A percentile compares a stretch with the other conserved stretches of the same genome.
Conservation (phyloP, 768 basidiomycete species). For the Boletus vermiculosoides region DNA sequence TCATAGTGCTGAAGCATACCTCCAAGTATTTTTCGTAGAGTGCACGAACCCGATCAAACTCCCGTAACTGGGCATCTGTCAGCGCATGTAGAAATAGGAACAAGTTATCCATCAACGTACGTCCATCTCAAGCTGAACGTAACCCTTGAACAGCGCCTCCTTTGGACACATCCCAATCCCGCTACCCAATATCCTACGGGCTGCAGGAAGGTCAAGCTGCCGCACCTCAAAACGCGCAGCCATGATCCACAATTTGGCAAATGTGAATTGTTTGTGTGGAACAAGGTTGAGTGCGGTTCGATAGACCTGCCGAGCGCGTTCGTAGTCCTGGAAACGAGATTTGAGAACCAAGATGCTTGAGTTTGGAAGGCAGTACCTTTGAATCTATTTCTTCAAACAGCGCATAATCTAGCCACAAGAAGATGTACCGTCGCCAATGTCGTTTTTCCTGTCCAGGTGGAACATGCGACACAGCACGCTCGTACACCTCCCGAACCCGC, state of each 20-base stretch:
- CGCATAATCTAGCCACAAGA: constrained; percentile 94
- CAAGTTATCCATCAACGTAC: constrained; percentile 39
- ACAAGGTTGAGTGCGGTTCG: constrained; percentile 85
- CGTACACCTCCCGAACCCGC: constrained; percentile 90
- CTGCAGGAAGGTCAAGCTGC: constrained; percentile 74
- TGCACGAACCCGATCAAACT: constrained; percentile 90
- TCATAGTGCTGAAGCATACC: constrained; percentile 39
- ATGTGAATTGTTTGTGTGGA: constrained; percentile 96
- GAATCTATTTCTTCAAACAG: constrained; percentile 96
- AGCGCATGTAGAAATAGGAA: constrained; percentile 4
- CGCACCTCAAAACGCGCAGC: constrained; percentile 93
- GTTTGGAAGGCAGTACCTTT: constrained; percentile 50
- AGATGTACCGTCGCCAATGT: constrained; percentile 87
- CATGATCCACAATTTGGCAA: constrained; percentile 94
- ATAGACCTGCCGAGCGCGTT: constrained; percentile 86
- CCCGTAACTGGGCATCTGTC: constrained; percentile 62
- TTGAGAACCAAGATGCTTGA: constrained; percentile 1
- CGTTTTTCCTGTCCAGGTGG: constrained; percentile 93
- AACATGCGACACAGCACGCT: constrained; percentile 91
- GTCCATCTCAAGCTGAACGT: constrained; percentile 91
- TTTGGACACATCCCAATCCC: constrained; percentile 97
- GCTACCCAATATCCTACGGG: constrained; percentile 85
- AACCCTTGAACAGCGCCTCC: constrained; percentile 92
- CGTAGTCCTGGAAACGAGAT: constrained; percentile 59
- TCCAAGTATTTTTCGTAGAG: constrained; percentile 95